Percentiles rank a stretch among this genome's conserved stretches.
These are phyloP conservation scores for Diplodia mutila DNA, from an alignment of 2,329 filamentous ascomycete species.

Conservation along the genomic window DNA sequence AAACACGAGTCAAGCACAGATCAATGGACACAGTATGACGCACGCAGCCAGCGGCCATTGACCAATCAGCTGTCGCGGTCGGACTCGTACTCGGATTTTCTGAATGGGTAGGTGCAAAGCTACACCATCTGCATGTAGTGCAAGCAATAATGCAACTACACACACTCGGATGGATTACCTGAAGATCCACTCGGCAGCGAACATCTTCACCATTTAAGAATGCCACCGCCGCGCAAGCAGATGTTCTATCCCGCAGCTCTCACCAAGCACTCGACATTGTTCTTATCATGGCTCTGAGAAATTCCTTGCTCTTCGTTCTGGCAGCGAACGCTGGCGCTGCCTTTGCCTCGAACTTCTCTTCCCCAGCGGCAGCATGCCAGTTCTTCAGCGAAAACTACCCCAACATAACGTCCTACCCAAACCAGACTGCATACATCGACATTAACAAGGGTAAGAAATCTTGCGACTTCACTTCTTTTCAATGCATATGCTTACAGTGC, in stretches of 20 bases:
- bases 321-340: neutral
- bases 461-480: neutral
- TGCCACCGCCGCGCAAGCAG: neutral
- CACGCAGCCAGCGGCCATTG: neutral
- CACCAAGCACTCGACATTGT: no score
- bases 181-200: neutral
- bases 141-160: neutral
- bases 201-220: neutral
- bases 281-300: neutral
- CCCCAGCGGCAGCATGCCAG: neutral
- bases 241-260: neutral
- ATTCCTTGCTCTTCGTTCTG: neutral
- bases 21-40: neutral
- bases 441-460: neutral
- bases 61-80: neutral
- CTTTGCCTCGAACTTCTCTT: neutral
- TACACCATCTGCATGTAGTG: neutral
- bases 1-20: neutral
- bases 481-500: neutral
- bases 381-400: constrained; percentile 1
- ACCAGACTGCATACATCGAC: neutral
- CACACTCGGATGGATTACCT: neutral
- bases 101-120: neutral
- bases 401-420: constrained; percentile 4
- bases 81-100: neutral